These are phyloP conservation scores for Tolypocladium inflatum DNA, from an alignment of 2,329 filamentous ascomycete species.

Conservation along the genomic window DNA sequence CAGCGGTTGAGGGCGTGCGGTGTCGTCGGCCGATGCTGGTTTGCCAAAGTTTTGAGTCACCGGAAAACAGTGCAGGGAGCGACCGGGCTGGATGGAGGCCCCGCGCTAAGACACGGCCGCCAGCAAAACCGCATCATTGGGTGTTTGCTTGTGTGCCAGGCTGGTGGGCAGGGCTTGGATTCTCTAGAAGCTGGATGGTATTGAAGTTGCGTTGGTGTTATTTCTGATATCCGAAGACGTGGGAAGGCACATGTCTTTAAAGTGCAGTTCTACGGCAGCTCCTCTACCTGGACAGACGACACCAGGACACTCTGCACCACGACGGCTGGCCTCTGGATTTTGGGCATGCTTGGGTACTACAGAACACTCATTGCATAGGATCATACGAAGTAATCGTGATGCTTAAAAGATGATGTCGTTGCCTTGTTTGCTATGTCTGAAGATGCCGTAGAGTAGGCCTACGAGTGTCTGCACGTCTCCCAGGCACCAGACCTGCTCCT, in stretches of 20 bases:
- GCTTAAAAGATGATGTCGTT: background rate
- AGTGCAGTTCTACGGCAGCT: background rate
- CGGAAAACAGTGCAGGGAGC: constrained; percentile 14
- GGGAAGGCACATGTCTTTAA: background rate
- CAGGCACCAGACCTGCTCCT: background rate
- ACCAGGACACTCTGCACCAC: background rate
- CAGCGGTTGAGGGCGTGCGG: background rate
- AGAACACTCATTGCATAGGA: background rate
- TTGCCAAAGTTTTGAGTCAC: constrained; percentile 22
- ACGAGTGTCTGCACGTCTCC: background rate
- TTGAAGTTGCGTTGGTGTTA: no score
- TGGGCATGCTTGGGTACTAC: background rate
- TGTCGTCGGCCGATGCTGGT: constrained; percentile 2
- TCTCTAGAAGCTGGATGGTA: no score
- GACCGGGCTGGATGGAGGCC: constrained; percentile 11
- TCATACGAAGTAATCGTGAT: no score
- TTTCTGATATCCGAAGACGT: no score
- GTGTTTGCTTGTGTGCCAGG: background rate
- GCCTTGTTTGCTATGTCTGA: background rate
- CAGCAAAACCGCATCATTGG: background rate
- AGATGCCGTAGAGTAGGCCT: background rate
- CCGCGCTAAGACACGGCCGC: constrained; percentile 19
- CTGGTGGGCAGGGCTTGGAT: background rate
- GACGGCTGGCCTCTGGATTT: background rate
- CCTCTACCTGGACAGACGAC: background rate